Evolutionary conservation across 495 filamentous ascomycete genomes (phyloP).

Genomic region (Paragyromitra xinjiangensis): DNA sequence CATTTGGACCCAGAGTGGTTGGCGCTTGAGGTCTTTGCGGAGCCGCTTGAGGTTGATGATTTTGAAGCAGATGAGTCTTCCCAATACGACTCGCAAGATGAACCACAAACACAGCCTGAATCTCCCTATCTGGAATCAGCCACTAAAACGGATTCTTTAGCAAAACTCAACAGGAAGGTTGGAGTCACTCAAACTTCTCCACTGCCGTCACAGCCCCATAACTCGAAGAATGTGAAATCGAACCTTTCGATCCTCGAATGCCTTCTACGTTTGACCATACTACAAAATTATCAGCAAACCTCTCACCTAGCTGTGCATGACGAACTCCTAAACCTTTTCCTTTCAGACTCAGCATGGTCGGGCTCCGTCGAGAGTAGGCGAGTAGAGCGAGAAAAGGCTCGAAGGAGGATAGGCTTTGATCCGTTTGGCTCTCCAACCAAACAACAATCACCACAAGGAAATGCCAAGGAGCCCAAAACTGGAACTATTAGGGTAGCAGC

Average conservation of each 20-base stretch:
- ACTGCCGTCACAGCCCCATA: slow-evolving; percentile 45
- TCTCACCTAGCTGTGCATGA: slow-evolving; percentile 94
- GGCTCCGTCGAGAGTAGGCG: slow-evolving; percentile 75
- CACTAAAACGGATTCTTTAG: slow-evolving; percentile 21
- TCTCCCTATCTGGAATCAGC: not conserved
- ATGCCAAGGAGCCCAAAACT: not conserved
- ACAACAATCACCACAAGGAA: not conserved
- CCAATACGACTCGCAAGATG: slow-evolving; percentile 50
- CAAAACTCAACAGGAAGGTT: not conserved
- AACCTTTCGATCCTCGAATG: slow-evolving; percentile 94
- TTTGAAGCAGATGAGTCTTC: slow-evolving; percentile 55
- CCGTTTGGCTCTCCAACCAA: slow-evolving; percentile 63
- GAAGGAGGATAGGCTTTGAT: slow-evolving; percentile 86
- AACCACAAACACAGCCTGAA: slow-evolving; percentile 23
- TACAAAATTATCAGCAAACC: slow-evolving; percentile 97
- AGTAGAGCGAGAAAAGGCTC: slow-evolving; percentile 74
- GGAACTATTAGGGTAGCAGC: not conserved
- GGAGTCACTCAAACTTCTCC: slow-evolving; percentile 31
- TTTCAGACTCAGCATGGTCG: slow-evolving; percentile 78
- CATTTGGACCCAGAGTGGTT: slow-evolving; percentile 95
- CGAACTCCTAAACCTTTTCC: slow-evolving; percentile 92
- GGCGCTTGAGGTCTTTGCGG: slow-evolving; percentile 85
- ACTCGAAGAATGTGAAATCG: slow-evolving; percentile 69
- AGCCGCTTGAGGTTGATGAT: slow-evolving; percentile 68
- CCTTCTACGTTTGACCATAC: slow-evolving; percentile 85